Percentiles rank a stretch among this genome's conserved stretches.
Evolutionary conservation across 108 stramenopile genomes (phyloP).

Genomic region (Aurantiochytrium sp.): DNA sequence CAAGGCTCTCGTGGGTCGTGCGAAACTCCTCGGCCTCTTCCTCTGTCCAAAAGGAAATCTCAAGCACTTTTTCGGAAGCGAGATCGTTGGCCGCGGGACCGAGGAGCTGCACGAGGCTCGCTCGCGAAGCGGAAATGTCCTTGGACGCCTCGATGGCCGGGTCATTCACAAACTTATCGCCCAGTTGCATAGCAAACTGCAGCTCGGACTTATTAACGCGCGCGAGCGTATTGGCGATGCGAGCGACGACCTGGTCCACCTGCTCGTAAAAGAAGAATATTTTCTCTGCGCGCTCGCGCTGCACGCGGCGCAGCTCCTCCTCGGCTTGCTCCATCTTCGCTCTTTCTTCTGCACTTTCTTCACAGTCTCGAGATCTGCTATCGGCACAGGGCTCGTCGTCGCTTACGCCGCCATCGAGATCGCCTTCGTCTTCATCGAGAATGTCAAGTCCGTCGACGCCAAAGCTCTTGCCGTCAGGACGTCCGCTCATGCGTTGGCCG

Average conservation of each 20-base stretch:
- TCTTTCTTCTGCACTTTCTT: not conserved
- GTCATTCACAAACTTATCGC: not conserved
- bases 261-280: conserved; percentile 21
- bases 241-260: conserved; percentile 13
- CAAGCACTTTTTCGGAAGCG: not conserved
- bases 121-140: not conserved
- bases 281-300: not conserved
- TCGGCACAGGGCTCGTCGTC: too few species aligned
- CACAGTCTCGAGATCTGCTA: not conserved
- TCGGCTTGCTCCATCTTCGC: not conserved
- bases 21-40: not conserved
- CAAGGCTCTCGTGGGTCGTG: not conserved
- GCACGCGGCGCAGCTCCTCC: not conserved
- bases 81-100: not conserved
- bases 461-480: too few species aligned
- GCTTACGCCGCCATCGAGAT: too few species aligned
- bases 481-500: too few species aligned
- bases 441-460: too few species aligned
- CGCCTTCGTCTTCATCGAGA: too few species aligned
- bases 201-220: not conserved
- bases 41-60: not conserved
- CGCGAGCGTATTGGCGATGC: not conserved
- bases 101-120: not conserved
- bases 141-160: not conserved
- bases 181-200: not conserved